Percentiles rank a stretch among this genome's conserved stretches.
Evolutionary conservation across 176 grass and related monocot species (phyloP).

Genomic region (Triticum aestivum): DNA sequence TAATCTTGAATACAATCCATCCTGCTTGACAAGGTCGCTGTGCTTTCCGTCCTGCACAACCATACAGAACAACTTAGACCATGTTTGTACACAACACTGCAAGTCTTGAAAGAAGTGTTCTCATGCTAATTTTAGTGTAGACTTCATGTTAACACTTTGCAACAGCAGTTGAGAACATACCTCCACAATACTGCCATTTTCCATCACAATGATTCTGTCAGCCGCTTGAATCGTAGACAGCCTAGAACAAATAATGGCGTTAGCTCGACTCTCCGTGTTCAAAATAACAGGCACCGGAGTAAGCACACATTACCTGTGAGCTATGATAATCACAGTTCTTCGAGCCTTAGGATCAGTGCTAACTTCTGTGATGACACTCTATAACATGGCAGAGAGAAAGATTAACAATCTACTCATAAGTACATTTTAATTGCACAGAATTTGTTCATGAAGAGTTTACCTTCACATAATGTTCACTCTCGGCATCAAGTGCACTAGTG

Average conservation of each 20-base stretch:
- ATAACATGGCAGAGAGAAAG: slow-evolving; percentile 11
- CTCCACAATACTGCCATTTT: slow-evolving; percentile 83
- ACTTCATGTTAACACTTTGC: not conserved
- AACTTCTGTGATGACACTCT: slow-evolving; percentile 73
- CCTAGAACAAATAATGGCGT: slow-evolving; percentile 33
- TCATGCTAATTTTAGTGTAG: too few relatives aligned
- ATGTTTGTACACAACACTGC: too few relatives aligned
- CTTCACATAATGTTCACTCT: slow-evolving; percentile 96
- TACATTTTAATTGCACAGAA: not conserved
- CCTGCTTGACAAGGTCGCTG: slow-evolving; percentile 66
- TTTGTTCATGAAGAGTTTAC: slow-evolving; percentile 33
- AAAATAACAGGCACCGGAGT: slow-evolving; percentile 19
- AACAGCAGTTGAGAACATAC: slow-evolving; percentile 28
- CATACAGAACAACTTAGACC: not conserved
- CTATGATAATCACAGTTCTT: slow-evolving; percentile 93
- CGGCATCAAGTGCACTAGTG: slow-evolving; percentile 90
- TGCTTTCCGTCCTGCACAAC: slow-evolving; percentile 76
- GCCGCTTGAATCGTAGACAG: slow-evolving; percentile 92
- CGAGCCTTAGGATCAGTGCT: slow-evolving; percentile 45
- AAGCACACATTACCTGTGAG: slow-evolving; percentile 68
- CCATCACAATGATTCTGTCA: slow-evolving; percentile 93
- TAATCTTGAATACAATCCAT: slow-evolving; percentile 92
- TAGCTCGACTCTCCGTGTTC: not conserved
- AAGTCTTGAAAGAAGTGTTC: too few relatives aligned
- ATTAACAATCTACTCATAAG: slow-evolving; percentile 4